phyloP scores from a whole-genome alignment of 1,284 basidiomycete genomes.

The Trametes hirsuta region DNA sequence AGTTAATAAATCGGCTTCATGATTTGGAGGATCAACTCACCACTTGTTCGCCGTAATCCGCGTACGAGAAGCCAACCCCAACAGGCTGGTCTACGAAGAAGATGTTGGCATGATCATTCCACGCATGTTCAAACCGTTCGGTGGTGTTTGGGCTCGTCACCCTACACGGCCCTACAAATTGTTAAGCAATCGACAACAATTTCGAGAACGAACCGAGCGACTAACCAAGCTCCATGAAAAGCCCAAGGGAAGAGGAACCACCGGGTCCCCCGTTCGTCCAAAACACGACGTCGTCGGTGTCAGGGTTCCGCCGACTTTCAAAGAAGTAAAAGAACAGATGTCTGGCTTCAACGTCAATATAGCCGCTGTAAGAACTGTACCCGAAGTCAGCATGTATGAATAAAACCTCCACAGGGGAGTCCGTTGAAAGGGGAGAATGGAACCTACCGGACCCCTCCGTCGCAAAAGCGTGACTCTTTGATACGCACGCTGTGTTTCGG shows the following conservation, averaged over 20 bases:
- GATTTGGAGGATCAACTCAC: constrained; percentile 38
- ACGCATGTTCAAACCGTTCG: constrained; percentile 60
- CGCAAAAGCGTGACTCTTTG: constrained; percentile 40
- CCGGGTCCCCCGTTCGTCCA: constrained; percentile 68
- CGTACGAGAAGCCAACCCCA: constrained; percentile 73
- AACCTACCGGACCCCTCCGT: constrained; percentile 29
- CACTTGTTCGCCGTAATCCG: constrained; percentile 68
- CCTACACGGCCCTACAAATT: constrained; percentile 50
- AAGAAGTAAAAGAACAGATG: constrained; percentile 84
- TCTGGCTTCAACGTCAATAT: constrained; percentile 70
- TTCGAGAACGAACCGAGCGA: not conserved
- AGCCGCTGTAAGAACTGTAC: constrained; percentile 43
- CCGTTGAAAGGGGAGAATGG: not conserved
- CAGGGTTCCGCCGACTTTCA: constrained; percentile 56
- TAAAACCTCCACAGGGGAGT: constrained; percentile 34
- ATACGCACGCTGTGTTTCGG: constrained; percentile 57
- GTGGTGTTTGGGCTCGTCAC: constrained; percentile 47
- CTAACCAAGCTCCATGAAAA: constrained; percentile 68
- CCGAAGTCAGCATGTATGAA: not conserved
- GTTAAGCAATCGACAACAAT: not conserved
- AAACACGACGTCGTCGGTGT: constrained; percentile 61
- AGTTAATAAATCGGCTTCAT: not conserved
- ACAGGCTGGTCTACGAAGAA: constrained; percentile 75
- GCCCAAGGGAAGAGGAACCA: constrained; percentile 58
- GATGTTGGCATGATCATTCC: constrained; percentile 72